phyloP scores from a whole-genome alignment of 148 eudicot species.

The Pouteria glomerata region DNA sequence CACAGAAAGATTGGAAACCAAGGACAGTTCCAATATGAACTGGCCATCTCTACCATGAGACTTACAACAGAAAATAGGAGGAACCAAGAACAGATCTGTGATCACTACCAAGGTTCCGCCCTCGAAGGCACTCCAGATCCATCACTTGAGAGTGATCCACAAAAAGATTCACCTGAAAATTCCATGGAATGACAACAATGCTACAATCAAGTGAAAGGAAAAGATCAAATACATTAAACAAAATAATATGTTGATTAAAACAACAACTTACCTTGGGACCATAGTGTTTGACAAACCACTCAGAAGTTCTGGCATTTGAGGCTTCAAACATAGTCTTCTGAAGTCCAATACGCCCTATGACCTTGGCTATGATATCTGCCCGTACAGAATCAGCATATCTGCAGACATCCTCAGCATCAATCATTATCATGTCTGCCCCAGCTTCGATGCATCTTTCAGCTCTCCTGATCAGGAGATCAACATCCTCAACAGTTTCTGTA shows the following conservation, averaged over 20 bases:
- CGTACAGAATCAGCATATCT: conserved; percentile 61
- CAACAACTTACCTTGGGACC: conserved; percentile 65
- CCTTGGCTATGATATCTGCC: conserved; percentile 76
- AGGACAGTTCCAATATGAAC: background rate
- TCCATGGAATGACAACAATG: background rate
- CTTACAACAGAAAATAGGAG: conserved; percentile 40
- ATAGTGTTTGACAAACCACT: conserved; percentile 87
- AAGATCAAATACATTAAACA: background rate
- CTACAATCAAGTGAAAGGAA: background rate
- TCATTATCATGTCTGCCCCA: conserved; percentile 95
- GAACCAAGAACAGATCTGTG: conserved; percentile 72
- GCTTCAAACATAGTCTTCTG: conserved; percentile 96
- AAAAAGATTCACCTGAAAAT: conserved; percentile 75
- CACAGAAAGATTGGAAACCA: background rate
- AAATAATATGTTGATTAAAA: background rate
- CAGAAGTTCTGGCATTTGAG: conserved; percentile 62
- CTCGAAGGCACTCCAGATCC: conserved; percentile 84
- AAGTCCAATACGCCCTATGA: conserved; percentile 79
- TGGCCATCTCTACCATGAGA: background rate
- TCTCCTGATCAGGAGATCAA: conserved; percentile 65
- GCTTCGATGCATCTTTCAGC: conserved; percentile 98
- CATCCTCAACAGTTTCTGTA: conserved; percentile 81
- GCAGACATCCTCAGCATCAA: conserved; percentile 83
- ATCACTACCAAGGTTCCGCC: conserved; percentile 63
- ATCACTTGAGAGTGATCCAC: conserved; percentile 91